phyloP scores from a whole-genome alignment of 129 eudicot species.

The Apium graveolens region DNA sequence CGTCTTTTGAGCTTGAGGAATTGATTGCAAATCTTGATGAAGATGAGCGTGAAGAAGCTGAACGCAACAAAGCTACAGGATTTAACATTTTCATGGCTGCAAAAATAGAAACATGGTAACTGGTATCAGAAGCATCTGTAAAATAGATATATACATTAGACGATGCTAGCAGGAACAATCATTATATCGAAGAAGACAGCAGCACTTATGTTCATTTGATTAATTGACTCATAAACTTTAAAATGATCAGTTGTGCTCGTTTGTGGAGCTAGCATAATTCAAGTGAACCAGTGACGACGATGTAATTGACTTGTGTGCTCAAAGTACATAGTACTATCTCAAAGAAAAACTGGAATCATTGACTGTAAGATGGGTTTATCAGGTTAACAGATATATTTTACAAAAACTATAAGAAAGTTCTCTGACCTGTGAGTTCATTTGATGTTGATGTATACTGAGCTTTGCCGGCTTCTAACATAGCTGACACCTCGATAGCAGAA shows the following conservation, averaged over 20 bases:
- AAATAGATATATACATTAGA: not conserved
- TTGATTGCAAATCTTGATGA: conserved; percentile 70
- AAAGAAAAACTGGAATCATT: not conserved
- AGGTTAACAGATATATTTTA: not conserved
- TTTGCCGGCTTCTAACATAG: conserved; percentile 65
- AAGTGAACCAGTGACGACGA: not conserved
- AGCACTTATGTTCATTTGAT: not conserved
- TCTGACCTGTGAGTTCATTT: conserved; percentile 61
- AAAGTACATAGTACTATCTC: not conserved
- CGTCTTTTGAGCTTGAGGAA: conserved; percentile 59
- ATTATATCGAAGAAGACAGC: not conserved
- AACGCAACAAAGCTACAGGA: conserved; percentile 83
- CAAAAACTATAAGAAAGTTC: not conserved
- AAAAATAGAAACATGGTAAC: conserved; percentile 1
- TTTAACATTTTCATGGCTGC: conserved; percentile 86
- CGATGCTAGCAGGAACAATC: not conserved
- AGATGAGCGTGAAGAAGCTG: conserved; percentile 86
- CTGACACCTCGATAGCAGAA: conserved; percentile 72
- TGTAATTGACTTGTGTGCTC: not conserved
- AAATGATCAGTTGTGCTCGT: not conserved
- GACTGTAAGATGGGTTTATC: not conserved
- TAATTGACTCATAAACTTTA: not conserved
- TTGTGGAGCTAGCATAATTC: not conserved
- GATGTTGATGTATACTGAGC: conserved; percentile 66
- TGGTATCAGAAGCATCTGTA: not conserved